Evolutionary conservation across 176 grass and related monocot species (phyloP).

Genomic region (Ensete ventricosum): DNA sequence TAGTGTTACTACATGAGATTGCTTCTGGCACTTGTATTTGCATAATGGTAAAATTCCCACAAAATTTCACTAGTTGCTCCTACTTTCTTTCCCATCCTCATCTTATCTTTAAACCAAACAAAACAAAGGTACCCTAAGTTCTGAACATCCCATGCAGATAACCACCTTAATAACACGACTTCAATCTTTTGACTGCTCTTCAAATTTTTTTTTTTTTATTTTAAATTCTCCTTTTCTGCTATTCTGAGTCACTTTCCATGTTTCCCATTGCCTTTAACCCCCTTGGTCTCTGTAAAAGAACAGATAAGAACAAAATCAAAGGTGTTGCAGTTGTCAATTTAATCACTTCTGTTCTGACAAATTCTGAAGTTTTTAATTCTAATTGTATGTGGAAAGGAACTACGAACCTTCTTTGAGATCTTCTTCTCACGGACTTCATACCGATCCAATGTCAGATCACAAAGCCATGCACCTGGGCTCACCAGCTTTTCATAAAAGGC

Average conservation of each 20-base stretch:
- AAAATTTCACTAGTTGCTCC: neutral
- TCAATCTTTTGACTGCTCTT: slow-evolving; percentile 15
- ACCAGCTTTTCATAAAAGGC: slow-evolving; percentile 39
- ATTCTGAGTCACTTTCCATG: slow-evolving; percentile 92
- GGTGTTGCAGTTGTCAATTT: too few relatives aligned
- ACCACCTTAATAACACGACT: neutral
- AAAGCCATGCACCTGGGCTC: slow-evolving; percentile 81
- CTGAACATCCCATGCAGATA: neutral
- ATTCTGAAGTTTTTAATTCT: too few relatives aligned
- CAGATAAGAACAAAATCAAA: neutral
- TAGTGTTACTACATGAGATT: neutral
- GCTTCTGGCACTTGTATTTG: neutral
- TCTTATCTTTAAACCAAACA: neutral
- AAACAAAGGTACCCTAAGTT: neutral
- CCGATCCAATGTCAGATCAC: slow-evolving; percentile 76
- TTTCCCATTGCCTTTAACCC: slow-evolving; percentile 83
- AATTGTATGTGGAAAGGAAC: neutral
- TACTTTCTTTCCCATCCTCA: neutral
- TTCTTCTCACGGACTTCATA: slow-evolving; percentile 97
- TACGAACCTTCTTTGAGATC: slow-evolving; percentile 65
- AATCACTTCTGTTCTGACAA: too few relatives aligned
- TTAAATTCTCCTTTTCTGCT: slow-evolving; percentile 8
- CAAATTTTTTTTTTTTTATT: neutral
- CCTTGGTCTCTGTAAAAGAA: slow-evolving; percentile 53
- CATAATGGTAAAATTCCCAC: neutral